Conservation (phyloP, 164 flowering plant genomes). For the Chloranthus sessilifolius region DNA sequence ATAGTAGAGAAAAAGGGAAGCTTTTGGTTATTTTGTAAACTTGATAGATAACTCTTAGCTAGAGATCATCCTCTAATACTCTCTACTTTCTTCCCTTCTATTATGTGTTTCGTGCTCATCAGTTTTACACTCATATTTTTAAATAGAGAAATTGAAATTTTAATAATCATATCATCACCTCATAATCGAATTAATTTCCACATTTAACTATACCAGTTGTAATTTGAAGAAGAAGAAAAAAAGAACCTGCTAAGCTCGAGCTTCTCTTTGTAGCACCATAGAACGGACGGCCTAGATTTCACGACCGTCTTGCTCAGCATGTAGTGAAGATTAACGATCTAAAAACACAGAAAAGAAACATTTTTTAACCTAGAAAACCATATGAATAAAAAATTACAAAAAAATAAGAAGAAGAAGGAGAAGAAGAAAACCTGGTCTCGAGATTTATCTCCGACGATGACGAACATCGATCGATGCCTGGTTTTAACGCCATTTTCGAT, state of each 20-base stretch:
- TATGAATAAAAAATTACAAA: not conserved
- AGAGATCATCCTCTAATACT: no score
- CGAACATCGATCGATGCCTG: constrained; percentile 80
- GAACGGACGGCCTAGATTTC: constrained; percentile 57
- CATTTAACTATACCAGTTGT: no score
- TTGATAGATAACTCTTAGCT: no score
- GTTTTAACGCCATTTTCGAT: constrained; percentile 83
- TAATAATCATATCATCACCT: no score
- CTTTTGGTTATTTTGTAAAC: no score
- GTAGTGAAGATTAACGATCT: constrained; percentile 86
- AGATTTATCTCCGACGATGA: constrained; percentile 85
- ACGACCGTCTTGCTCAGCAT: constrained; percentile 58
- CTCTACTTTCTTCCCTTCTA: no score
- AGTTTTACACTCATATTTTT: no score
- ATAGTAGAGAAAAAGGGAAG: no score
- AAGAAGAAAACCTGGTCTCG: constrained; percentile 60
- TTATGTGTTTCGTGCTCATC: no score
- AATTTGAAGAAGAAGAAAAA: no score
- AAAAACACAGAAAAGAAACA: constrained; percentile 11
- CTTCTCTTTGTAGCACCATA: constrained; percentile 93
- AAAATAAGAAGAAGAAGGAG: not conserved
- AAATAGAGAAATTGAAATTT: no score
- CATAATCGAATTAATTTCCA: no score
- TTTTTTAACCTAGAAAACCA: not conserved
- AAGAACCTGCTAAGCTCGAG: constrained; percentile 85